These are phyloP conservation scores for Megacollybia platyphylla DNA, from an alignment of 1,284 basidiomycete genomes.

Conservation along the genomic window DNA sequence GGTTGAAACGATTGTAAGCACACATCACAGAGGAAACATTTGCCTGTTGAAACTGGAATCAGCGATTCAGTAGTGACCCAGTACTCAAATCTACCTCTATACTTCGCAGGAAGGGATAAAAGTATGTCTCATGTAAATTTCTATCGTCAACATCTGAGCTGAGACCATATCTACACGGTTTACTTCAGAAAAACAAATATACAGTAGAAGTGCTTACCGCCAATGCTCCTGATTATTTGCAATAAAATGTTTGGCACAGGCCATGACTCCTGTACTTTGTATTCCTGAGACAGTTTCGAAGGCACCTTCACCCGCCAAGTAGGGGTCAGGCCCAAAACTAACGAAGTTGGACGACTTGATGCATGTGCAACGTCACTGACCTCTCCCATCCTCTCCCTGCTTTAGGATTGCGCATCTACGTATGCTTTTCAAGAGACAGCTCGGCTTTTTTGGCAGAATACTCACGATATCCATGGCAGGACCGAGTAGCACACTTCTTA, in stretches of 20 bases:
- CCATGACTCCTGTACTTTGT: slow-evolving; percentile 63
- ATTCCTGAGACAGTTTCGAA: slow-evolving; percentile 71
- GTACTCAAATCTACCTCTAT: slow-evolving; percentile 6
- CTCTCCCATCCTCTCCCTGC: slow-evolving; percentile 62
- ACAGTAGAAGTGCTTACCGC: neutral
- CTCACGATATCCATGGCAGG: slow-evolving; percentile 47
- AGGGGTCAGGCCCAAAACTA: slow-evolving; percentile 70
- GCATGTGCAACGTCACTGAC: slow-evolving; percentile 9
- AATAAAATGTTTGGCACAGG: slow-evolving; percentile 69
- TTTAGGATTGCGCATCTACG: slow-evolving; percentile 33
- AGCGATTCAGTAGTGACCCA: neutral
- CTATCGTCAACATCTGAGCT: slow-evolving; percentile 8
- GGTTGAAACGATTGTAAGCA: slow-evolving; percentile 6
- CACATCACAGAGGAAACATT: slow-evolving; percentile 6
- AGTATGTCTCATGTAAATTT: slow-evolving; percentile 10
- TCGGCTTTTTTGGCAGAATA: slow-evolving; percentile 7
- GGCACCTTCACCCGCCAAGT: slow-evolving; percentile 58
- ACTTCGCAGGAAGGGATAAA: slow-evolving; percentile 9
- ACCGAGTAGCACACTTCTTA: slow-evolving; percentile 22
- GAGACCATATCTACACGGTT: neutral
- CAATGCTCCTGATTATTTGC: slow-evolving; percentile 1
- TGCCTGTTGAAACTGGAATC: slow-evolving; percentile 1
- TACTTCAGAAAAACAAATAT: neutral
- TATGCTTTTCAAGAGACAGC: neutral
- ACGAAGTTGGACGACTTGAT: neutral